These are phyloP conservation scores for Saccharomycopsis fodiens DNA, from an alignment of 805 yeast genomes.

Conservation along the genomic window DNA sequence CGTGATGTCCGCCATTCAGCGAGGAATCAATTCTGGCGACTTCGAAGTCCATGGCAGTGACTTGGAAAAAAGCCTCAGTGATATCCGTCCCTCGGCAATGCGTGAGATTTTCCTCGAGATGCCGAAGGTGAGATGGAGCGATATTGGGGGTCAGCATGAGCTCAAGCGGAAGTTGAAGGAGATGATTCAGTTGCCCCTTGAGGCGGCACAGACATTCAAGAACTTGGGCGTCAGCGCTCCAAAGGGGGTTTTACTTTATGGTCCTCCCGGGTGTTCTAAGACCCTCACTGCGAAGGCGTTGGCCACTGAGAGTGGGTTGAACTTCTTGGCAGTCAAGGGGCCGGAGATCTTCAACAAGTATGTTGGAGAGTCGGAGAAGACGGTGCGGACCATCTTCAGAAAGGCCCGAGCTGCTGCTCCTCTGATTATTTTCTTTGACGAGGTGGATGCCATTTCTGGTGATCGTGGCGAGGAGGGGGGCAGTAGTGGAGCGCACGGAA, in stretches of 20 bases:
- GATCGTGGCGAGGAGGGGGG: slow-evolving; percentile 51
- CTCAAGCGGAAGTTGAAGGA: slow-evolving; percentile 77
- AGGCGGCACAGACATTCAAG: slow-evolving; percentile 69
- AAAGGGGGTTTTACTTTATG: slow-evolving; percentile 85
- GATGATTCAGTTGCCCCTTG: slow-evolving; percentile 86
- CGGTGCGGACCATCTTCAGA: slow-evolving; percentile 87
- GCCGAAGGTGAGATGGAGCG: slow-evolving; percentile 90
- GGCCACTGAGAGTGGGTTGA: slow-evolving; percentile 92
- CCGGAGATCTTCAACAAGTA: slow-evolving; percentile 93
- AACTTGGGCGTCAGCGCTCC: slow-evolving; percentile 84
- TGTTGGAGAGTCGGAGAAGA: slow-evolving; percentile 91
- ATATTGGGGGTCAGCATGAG: slow-evolving; percentile 90
- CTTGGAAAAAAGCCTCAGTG: slow-evolving; percentile 62
- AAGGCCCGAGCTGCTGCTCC: slow-evolving; percentile 95
- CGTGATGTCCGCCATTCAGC: slow-evolving; percentile 72
- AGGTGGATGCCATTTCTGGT: slow-evolving; percentile 86
- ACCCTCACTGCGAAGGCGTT: slow-evolving; percentile 91
- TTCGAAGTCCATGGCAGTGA: slow-evolving; percentile 48
- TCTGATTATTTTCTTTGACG: slow-evolving; percentile 90
- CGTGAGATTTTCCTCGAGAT: slow-evolving; percentile 88
- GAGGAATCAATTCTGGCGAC: slow-evolving; percentile 36
- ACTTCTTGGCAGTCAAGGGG: slow-evolving; percentile 91
- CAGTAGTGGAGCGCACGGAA: slow-evolving; percentile 50
- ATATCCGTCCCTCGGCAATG: slow-evolving; percentile 96
- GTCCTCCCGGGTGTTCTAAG: slow-evolving; percentile 98